phyloP scores from a whole-genome alignment of 1,139 yeast genomes.

The Eremothecium cymbalariae region DNA sequence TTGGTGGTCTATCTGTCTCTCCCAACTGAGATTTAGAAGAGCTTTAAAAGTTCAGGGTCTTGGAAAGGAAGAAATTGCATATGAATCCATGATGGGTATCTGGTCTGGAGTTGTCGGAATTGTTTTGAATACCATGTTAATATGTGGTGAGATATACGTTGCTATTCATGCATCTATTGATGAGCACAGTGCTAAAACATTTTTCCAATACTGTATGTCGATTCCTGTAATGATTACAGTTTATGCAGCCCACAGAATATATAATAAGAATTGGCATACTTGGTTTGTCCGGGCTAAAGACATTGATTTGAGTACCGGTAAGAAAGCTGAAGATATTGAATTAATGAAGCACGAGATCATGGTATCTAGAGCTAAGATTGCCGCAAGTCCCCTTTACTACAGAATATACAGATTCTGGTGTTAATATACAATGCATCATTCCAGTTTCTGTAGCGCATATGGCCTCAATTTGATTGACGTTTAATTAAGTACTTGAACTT shows the following conservation, averaged over 20 bases:
- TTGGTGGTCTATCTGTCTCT: constrained; percentile 69
- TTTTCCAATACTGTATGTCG: constrained; percentile 44
- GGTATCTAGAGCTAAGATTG: constrained; percentile 9
- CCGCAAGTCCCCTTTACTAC: constrained; percentile 13
- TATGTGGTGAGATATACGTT: constrained; percentile 43
- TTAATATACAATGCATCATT: constrained; percentile 6
- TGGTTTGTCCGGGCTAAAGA: constrained; percentile 34
- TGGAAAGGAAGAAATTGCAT: constrained; percentile 40
- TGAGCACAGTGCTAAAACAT: constrained; percentile 30
- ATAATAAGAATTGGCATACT: constrained; percentile 21
- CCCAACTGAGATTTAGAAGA: constrained; percentile 70
- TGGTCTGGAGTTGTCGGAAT: constrained; percentile 43
- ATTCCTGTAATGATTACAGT: constrained; percentile 41
- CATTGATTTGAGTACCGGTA: constrained; percentile 45
- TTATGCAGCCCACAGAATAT: constrained; percentile 31
- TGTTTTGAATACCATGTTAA: constrained; percentile 36
- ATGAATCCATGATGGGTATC: constrained; percentile 42
- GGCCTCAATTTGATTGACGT: background rate
- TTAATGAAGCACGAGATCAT: constrained; percentile 29
- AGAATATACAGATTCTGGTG: constrained; percentile 15
- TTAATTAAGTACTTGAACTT: background rate
- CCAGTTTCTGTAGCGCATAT: no score
- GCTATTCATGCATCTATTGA: constrained; percentile 40
- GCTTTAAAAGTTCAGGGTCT: constrained; percentile 61
- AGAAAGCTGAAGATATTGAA: constrained; percentile 42